Evolutionary conservation across 306 rosid genomes (phyloP), one percentile per base, ranked within the genome.

Genomic region (Trifolium fragiferum): DNA sequence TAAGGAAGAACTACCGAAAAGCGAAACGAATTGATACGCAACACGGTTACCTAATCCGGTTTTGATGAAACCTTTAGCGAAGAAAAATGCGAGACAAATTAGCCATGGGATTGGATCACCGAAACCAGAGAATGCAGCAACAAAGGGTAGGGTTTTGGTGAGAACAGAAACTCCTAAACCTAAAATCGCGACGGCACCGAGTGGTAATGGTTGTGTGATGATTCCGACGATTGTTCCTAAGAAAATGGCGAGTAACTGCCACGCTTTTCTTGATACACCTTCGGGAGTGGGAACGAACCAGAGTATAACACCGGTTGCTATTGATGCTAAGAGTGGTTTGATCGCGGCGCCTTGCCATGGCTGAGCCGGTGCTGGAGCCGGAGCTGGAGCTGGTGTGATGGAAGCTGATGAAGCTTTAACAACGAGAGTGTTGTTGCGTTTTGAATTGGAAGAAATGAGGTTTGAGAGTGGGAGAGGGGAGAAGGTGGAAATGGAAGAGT

Each of bases 51-150:
- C 99, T 6, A 95, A 87, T 0, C 99, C 99, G 10, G 99, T 95
- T 80, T 95, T 95, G 54, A 95, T 95, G 71, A 95, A 95, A 0
- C 99, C 99, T 7, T 89, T 88, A 33, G 99, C 99, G 46, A 95
- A 95, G 93, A 95, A 95, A 82, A 95, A 95, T 6, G 99, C 99
- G 20, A 95, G 85, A 55, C 93, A 89, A 57, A 95, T 95, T 19
- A 95, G 89, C 99, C 99, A 95, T 0, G 99, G 99, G 68, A 95
- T 95, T 0, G 99, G 99, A 46, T 95, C 99, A 2, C 93, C 98
- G 35, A 95, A 95, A 0, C 96, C 98, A 1, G 99, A 95, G 84
- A 95, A 95, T 0, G 98, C 99, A 0, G 99, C 98, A 10, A 80
- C 82, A 73, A 92, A 95, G 0, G 99, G 78, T 20, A 95, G 81